Evolutionary conservation across 1,284 basidiomycete species (phyloP).

Genomic region (Rhizoctonia solani): DNA sequence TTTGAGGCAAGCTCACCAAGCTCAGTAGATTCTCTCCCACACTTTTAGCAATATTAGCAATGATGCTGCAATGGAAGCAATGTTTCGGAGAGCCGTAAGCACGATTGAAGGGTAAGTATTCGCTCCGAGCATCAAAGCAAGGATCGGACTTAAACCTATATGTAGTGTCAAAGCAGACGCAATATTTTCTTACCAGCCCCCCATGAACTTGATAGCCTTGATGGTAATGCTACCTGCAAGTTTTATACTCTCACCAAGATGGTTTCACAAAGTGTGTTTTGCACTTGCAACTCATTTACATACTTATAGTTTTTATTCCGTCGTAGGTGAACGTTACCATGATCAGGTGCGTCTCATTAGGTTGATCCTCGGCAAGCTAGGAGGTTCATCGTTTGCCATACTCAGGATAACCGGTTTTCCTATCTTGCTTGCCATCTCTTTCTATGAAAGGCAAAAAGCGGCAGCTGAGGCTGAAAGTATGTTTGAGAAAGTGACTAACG

Average conservation of each 20-base stretch:
- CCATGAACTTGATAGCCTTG: constrained; percentile 82
- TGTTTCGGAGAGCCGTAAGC: constrained; percentile 89
- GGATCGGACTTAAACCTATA: constrained; percentile 10
- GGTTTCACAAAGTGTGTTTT: constrained; percentile 47
- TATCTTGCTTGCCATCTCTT: constrained; percentile 76
- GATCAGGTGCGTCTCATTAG: constrained; percentile 58
- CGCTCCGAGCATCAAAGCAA: constrained; percentile 44
- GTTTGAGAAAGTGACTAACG: constrained; percentile 68
- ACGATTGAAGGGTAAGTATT: constrained; percentile 79
- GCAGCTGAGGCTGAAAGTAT: constrained; percentile 63
- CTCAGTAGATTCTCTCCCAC: constrained; percentile 80
- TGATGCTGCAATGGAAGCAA: constrained; percentile 90
- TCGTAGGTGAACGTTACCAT: constrained; percentile 81
- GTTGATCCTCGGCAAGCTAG: background rate
- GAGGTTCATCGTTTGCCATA: constrained; percentile 13
- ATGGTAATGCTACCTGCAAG: constrained; percentile 82
- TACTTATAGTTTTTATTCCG: constrained; percentile 25
- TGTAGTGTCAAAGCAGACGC: constrained; percentile 81
- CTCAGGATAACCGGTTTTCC: constrained; percentile 80
- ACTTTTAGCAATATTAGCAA: constrained; percentile 91
- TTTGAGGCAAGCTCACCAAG: constrained; percentile 70
- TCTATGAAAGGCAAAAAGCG: constrained; percentile 83
- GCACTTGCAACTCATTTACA: background rate
- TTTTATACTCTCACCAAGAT: constrained; percentile 62
- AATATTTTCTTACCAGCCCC: constrained; percentile 91